phyloP scores from a whole-genome alignment of 139 green algal genomes.

The Protoeuglena noctilucae region DNA sequence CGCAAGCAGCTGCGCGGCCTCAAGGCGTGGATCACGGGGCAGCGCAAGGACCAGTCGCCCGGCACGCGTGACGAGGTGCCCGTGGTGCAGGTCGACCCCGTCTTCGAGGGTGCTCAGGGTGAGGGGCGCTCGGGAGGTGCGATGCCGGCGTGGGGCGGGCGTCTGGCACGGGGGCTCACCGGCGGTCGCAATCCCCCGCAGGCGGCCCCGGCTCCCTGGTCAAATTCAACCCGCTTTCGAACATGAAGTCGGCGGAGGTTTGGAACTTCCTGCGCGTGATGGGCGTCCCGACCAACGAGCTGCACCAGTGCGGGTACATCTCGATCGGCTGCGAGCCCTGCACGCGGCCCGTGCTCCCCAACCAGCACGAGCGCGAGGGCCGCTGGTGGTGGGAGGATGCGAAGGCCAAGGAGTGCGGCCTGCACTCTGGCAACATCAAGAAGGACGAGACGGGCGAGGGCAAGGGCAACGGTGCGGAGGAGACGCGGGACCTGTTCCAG shows the following conservation, averaged over 20 bases:
- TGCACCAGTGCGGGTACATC: slow-evolving; percentile 79
- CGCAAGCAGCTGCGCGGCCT: slow-evolving; percentile 68
- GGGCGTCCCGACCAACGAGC: slow-evolving; percentile 77
- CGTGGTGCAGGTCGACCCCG: slow-evolving; percentile 76
- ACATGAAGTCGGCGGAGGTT: slow-evolving; percentile 66
- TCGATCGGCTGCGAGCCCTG: slow-evolving; percentile 97
- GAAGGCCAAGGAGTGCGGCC: slow-evolving; percentile 82
- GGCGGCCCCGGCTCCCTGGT: slow-evolving; percentile 68
- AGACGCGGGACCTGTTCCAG: slow-evolving; percentile 31
- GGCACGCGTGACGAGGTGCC: slow-evolving; percentile 76
- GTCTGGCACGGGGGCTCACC: too few relatives aligned
- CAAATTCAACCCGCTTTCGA: slow-evolving; percentile 96
- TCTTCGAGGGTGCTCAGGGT: slow-evolving; percentile 62
- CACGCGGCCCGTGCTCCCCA: slow-evolving; percentile 82
- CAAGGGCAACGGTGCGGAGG: slow-evolving; percentile 23
- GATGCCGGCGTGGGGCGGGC: too few relatives aligned
- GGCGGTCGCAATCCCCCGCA: slow-evolving; percentile 6
- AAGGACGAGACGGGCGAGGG: slow-evolving; percentile 17
- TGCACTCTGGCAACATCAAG: slow-evolving; percentile 82
- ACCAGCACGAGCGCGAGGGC: slow-evolving; percentile 91
- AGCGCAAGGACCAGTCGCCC: slow-evolving; percentile 94
- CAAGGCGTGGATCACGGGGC: slow-evolving; percentile 92
- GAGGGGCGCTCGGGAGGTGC: too few relatives aligned
- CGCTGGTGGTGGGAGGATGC: slow-evolving; percentile 98
- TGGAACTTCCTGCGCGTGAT: slow-evolving; percentile 96